Evolutionary conservation across 192 early-diverging fungal genomes (phyloP).

Genomic region (Oehlia diaphana): DNA sequence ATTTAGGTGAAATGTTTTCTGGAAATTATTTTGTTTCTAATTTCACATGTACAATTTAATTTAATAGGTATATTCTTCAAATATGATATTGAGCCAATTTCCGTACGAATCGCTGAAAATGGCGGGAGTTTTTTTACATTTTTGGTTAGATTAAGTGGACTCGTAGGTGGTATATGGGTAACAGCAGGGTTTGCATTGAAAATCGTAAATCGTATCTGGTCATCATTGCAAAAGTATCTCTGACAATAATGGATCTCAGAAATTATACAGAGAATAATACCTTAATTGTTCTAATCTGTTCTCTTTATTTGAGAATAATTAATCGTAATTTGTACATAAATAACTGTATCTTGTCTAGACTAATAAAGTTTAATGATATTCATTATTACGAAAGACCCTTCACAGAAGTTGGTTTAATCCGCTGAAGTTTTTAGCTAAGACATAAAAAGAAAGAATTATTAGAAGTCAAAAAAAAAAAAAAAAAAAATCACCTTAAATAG

Average conservation of each 20-base stretch:
- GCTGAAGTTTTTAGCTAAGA: not conserved
- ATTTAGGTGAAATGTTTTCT: not conserved
- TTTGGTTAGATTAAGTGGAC: slow-evolving; percentile 80
- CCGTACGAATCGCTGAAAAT: slow-evolving; percentile 72
- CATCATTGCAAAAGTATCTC: not conserved
- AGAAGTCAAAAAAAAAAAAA: not conserved
- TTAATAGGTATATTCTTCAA: slow-evolving; percentile 80
- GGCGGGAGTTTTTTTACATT: slow-evolving; percentile 67
- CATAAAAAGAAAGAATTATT: not conserved
- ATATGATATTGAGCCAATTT: slow-evolving; percentile 90
- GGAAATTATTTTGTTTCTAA: not conserved
- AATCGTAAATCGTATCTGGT: slow-evolving; percentile 4
- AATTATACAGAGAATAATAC: too few species aligned
- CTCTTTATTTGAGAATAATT: too few species aligned
- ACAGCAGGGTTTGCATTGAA: slow-evolving; percentile 48
- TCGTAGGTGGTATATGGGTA: slow-evolving; percentile 80
- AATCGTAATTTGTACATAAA: too few species aligned
- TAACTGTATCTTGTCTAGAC: too few species aligned
- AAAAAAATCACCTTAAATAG: not conserved
- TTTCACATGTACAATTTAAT: not conserved
- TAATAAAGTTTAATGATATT: too few species aligned
- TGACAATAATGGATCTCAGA: not conserved
- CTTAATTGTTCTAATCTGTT: too few species aligned
- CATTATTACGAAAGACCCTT: too few species aligned
- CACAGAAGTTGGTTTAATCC: not conserved